Evolutionary conservation across 352 stramenopile genomes (phyloP).

Genomic region (Phytophthora megakarya): DNA sequence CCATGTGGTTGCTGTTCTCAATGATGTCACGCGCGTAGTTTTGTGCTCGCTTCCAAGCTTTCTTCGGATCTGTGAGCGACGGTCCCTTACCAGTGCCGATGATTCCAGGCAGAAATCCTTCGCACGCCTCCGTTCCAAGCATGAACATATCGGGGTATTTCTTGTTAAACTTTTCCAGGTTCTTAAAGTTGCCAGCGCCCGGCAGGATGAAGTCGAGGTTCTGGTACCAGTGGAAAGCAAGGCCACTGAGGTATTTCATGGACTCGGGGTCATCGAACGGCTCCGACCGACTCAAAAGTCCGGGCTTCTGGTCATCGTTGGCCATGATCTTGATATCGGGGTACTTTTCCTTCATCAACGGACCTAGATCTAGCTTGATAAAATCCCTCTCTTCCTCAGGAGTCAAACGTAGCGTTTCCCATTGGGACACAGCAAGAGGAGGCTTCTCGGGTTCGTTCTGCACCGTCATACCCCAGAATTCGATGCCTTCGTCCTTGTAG

Average conservation of each 20-base stretch:
- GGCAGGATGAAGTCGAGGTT: constrained; percentile 47
- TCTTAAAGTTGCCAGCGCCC: constrained; percentile 45
- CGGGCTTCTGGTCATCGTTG: constrained; percentile 78
- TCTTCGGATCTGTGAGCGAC: constrained; percentile 31
- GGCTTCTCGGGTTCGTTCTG: constrained; percentile 78
- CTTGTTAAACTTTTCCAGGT: constrained; percentile 48
- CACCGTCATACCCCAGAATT: constrained; percentile 72
- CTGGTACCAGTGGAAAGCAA: constrained; percentile 84
- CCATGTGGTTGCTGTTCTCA: constrained; percentile 75
- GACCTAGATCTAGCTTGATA: constrained; percentile 69
- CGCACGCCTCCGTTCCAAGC: constrained; percentile 80
- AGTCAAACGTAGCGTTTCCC: constrained; percentile 50
- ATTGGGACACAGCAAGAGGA: constrained; percentile 34
- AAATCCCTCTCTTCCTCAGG: constrained; percentile 50
- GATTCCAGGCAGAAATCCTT: constrained; percentile 49
- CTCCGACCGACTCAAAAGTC: constrained; percentile 37
- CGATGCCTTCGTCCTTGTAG: constrained; percentile 58
- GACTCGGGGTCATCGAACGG: constrained; percentile 45
- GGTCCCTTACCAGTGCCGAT: constrained; percentile 52
- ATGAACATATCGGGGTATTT: constrained; percentile 76
- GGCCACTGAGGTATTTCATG: constrained; percentile 64
- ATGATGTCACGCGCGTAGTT: constrained; percentile 88
- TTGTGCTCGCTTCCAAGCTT: constrained; percentile 66
- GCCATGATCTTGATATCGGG: constrained; percentile 75
- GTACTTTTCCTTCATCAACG: constrained; percentile 58